phyloP scores from a whole-genome alignment of 768 basidiomycete genomes.

The Rhodotorula toruloides region DNA sequence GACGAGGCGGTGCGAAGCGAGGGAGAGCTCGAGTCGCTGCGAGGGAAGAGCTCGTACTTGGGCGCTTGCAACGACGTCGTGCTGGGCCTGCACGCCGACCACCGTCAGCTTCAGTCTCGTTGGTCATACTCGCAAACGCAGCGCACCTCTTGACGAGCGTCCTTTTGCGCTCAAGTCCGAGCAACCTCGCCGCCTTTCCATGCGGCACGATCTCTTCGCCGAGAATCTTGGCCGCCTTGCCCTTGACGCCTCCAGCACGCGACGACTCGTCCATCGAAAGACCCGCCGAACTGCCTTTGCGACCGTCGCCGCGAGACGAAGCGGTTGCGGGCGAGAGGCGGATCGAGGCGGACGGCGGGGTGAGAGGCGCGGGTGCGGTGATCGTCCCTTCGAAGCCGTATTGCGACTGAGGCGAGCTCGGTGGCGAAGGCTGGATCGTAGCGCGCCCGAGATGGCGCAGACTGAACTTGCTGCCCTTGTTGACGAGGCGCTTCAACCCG shows the following conservation, averaged over 20 bases:
- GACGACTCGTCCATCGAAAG: neutral
- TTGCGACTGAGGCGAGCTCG: no score
- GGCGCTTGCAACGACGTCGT: neutral
- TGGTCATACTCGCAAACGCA: neutral
- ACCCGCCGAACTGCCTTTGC: neutral
- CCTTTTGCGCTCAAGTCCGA: slow-evolving; percentile 26
- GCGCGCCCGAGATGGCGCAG: slow-evolving; percentile 11
- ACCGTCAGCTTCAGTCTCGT: neutral
- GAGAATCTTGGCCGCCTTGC: slow-evolving; percentile 25
- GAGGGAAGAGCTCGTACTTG: neutral
- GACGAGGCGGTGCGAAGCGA: neutral
- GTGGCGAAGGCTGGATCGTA: no score
- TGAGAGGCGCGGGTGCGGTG: no score
- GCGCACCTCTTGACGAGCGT: slow-evolving; percentile 19
- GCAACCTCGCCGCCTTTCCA: slow-evolving; percentile 26
- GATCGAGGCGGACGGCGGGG: no score
- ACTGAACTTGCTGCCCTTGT: slow-evolving; percentile 19
- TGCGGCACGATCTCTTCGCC: slow-evolving; percentile 27
- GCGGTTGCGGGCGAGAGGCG: no score
- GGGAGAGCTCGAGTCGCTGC: neutral
- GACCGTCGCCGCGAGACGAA: no score
- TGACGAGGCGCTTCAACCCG: neutral
- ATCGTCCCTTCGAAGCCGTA: no score
- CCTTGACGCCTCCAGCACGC: neutral
- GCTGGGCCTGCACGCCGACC: neutral